Evolutionary conservation across 176 grass and related monocot species (phyloP).

Genomic region (Chrysopogon serrulatus): DNA sequence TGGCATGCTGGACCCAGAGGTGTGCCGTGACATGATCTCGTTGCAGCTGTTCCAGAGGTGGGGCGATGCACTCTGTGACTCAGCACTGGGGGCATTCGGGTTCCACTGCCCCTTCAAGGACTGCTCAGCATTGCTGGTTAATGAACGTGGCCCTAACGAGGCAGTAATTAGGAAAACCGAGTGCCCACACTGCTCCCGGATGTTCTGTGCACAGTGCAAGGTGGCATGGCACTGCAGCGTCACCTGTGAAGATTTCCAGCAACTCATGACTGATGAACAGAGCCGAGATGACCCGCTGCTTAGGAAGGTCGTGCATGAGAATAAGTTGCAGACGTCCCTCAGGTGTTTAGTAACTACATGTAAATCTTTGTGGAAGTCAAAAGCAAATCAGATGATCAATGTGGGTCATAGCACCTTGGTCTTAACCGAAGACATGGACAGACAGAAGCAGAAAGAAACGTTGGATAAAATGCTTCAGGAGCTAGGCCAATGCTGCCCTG

Average conservation of each 20-base stretch:
- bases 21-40: constrained; percentile 42
- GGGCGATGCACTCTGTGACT: constrained; percentile 46
- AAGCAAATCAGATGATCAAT: background rate
- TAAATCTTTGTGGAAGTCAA: background rate
- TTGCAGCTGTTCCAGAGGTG: constrained; percentile 34
- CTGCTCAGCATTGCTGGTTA: constrained; percentile 45
- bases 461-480: background rate
- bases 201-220: constrained; percentile 63
- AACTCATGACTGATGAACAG: constrained; percentile 40
- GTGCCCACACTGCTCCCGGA: constrained; percentile 56
- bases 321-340: constrained; percentile 22
- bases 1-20: constrained; percentile 38
- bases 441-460: background rate
- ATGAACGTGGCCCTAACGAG: constrained; percentile 14
- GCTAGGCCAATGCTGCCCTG: constrained; percentile 14
- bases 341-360: background rate
- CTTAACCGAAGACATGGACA: background rate
- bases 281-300: constrained; percentile 51
- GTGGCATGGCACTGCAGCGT: constrained; percentile 62
- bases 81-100: constrained; percentile 22
- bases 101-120: constrained; percentile 74
- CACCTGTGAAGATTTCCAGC: constrained; percentile 40
- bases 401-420: background rate
- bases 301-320: constrained; percentile 31
- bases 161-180: constrained; percentile 6